Evolutionary conservation across 2,329 filamentous ascomycete species (phyloP).

Genomic region (Diaporthe ampelina): DNA sequence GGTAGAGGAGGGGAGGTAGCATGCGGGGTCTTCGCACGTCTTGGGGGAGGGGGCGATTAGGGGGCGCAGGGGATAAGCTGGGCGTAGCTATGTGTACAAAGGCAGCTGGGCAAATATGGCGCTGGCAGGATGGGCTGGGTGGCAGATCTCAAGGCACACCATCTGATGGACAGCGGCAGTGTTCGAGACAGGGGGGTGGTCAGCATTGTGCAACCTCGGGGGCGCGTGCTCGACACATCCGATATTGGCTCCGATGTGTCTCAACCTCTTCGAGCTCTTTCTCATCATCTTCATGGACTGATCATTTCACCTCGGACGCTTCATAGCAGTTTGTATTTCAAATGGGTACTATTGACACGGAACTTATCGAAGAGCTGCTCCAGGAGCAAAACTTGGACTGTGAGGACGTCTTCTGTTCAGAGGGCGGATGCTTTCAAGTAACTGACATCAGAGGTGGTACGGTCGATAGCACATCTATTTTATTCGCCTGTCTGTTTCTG

Average conservation of each 20-base stretch:
- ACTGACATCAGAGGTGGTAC: constrained; percentile 30
- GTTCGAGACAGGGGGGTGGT: constrained; percentile 1
- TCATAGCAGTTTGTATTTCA: no score
- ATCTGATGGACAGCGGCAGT: no score
- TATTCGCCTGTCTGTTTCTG: neutral
- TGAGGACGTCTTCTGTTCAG: constrained; percentile 26
- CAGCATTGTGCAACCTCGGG: neutral
- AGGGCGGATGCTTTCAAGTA: constrained; percentile 27
- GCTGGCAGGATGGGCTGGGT: neutral
- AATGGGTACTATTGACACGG: neutral
- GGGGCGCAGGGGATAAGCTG: neutral
- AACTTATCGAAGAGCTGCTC: constrained; percentile 11
- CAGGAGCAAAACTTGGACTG: constrained; percentile 15
- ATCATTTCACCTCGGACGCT: neutral
- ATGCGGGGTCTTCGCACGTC: neutral
- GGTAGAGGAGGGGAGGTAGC: neutral
- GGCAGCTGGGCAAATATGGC: neutral
- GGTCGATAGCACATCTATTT: neutral
- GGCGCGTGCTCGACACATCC: no score
- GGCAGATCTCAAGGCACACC: neutral
- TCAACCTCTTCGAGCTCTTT: neutral
- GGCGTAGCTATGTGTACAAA: constrained; percentile 24
- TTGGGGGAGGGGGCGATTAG: no score
- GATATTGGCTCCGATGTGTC: neutral
- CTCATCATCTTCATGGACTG: neutral